These are phyloP conservation scores for Pilobolus umbonatus DNA, from an alignment of 192 early-diverging fungal genomes.

Conservation along the genomic window DNA sequence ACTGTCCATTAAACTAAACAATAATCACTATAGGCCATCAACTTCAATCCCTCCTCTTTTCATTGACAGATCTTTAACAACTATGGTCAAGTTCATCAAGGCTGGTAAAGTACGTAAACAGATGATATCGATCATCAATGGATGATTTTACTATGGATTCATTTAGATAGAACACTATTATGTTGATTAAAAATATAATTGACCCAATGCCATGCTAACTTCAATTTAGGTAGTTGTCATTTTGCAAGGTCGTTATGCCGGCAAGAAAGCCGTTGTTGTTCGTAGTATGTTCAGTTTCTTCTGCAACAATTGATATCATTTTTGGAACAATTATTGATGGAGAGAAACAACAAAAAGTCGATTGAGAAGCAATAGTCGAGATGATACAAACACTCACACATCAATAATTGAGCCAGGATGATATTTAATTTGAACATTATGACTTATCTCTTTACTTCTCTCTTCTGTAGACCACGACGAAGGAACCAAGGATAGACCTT, in stretches of 20 bases:
- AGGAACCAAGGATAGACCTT: conserved; percentile 93
- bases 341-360: too few species aligned
- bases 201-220: not conserved
- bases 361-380: too few species aligned
- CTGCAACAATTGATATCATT: too few species aligned
- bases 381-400: too few species aligned
- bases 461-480: conserved; percentile 72
- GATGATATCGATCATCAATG: conserved; percentile 14
- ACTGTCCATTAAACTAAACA: too few species aligned
- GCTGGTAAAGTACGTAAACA: conserved; percentile 52
- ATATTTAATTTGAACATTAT: too few species aligned
- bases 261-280: conserved; percentile 99
- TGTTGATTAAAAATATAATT: not conserved
- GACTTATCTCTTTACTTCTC: too few species aligned
- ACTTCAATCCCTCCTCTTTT: conserved; percentile 14
- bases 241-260: conserved; percentile 97
- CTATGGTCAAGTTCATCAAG: conserved; percentile 57
- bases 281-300: conserved; percentile 69
- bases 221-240: conserved; percentile 90
- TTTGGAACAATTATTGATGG: too few species aligned
- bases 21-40: too few species aligned
- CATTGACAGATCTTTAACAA: conserved; percentile 18
- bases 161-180: not conserved
- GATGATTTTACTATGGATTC: conserved; percentile 27
- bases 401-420: too few species aligned